These are phyloP conservation scores for Neurospora sp. DNA, from an alignment of 495 filamentous ascomycete species.

Conservation along the genomic window DNA sequence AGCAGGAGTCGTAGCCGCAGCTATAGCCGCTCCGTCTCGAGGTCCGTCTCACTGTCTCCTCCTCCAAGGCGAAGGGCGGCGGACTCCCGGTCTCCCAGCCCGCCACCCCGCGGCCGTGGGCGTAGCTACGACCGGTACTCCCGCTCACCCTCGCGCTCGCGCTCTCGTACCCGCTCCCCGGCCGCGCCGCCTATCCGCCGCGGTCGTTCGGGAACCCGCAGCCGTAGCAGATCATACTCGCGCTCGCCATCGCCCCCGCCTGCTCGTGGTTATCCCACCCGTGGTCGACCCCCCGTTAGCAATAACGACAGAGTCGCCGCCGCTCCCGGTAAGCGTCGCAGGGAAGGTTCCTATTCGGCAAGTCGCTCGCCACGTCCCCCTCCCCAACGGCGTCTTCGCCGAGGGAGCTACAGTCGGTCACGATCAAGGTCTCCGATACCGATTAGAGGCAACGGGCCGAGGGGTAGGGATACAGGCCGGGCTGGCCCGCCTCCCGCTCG, in stretches of 20 bases:
- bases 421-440: constrained; percentile 1
- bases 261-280: background rate
- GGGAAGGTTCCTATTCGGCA: constrained; percentile 10
- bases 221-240: constrained; percentile 10
- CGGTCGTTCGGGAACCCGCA: constrained; percentile 5
- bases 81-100: constrained; percentile 24
- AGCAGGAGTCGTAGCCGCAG: constrained; percentile 10
- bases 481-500: background rate
- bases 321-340: constrained; percentile 8
- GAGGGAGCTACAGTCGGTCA: constrained; percentile 6
- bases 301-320: background rate
- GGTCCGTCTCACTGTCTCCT: constrained; percentile 22
- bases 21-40: constrained; percentile 20
- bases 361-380: constrained; percentile 4
- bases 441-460: background rate
- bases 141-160: constrained; percentile 10
- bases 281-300: background rate
- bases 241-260: constrained; percentile 6
- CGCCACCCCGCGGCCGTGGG: constrained; percentile 11
- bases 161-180: constrained; percentile 2
- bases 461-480: background rate
- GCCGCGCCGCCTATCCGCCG: background rate
- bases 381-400: constrained; percentile 6
- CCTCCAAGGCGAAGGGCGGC: constrained; percentile 16
- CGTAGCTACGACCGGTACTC: constrained; percentile 15